These are phyloP conservation scores for Phytophthora podocarpi DNA, from an alignment of 352 stramenopile species.

Conservation along the genomic window DNA sequence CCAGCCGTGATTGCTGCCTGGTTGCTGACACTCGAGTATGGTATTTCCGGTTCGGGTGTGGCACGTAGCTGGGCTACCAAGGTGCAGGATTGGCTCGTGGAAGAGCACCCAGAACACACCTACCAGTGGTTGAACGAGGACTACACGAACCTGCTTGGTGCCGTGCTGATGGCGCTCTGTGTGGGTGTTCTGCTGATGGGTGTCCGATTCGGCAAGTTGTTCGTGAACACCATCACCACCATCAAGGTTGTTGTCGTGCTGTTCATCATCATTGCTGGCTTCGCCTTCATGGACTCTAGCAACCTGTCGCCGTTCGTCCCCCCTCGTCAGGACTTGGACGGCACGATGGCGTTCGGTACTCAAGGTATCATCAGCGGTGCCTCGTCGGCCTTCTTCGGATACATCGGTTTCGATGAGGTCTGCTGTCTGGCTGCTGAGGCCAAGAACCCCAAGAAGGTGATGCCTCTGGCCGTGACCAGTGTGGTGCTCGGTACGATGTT, in stretches of 20 bases:
- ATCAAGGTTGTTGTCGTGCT: slow-evolving; percentile 87
- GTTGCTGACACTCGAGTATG: slow-evolving; percentile 93
- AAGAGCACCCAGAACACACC: slow-evolving; percentile 44
- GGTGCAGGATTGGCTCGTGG: slow-evolving; percentile 67
- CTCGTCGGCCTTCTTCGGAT: slow-evolving; percentile 93
- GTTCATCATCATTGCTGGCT: slow-evolving; percentile 93
- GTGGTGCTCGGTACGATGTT: slow-evolving; percentile 82
- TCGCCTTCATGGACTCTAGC: slow-evolving; percentile 72
- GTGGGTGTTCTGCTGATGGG: slow-evolving; percentile 80
- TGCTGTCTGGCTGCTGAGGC: slow-evolving; percentile 89
- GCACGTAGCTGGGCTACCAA: slow-evolving; percentile 93
- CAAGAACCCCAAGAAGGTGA: slow-evolving; percentile 76
- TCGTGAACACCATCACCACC: slow-evolving; percentile 87
- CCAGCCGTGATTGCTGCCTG: slow-evolving; percentile 89
- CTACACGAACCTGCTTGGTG: slow-evolving; percentile 65
- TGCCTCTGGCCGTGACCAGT: slow-evolving; percentile 83
- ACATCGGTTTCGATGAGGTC: slow-evolving; percentile 96
- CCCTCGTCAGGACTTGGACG: slow-evolving; percentile 27
- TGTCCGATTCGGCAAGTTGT: slow-evolving; percentile 89
- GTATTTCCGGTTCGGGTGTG: slow-evolving; percentile 89
- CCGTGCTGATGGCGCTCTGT: slow-evolving; percentile 74
- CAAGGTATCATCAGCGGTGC: slow-evolving; percentile 79
- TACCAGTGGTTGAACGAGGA: slow-evolving; percentile 66
- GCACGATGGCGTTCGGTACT: slow-evolving; percentile 41
- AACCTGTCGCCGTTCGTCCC: slow-evolving; percentile 91